Evolutionary conservation across 2,329 filamentous ascomycete species (phyloP), one percentile per base, ranked within the genome.

Genomic region (Ambrosiella xylebori): DNA sequence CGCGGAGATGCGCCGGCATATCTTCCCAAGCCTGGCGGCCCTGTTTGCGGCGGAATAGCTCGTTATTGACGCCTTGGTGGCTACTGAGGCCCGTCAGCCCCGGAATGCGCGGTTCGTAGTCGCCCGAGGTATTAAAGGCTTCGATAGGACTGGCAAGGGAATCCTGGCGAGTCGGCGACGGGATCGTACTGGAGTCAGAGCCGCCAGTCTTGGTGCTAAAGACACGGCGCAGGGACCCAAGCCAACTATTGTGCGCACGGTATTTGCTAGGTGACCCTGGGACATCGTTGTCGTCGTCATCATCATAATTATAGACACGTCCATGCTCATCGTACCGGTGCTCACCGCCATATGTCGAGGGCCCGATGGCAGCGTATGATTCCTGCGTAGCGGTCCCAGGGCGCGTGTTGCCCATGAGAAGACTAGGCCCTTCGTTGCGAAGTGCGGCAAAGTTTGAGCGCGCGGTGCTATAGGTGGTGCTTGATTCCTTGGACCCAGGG

Each of bases 171-270:
- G 65, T 61, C 4, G 65, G 61, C 51, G 66, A 65, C n/a, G 64
- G 64, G 38, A 53, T 15, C 39, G 65, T 11, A 59, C 63, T 27
- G 64, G 64, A 13, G 65, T 65, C 57, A 3, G 59, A 60, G 35
- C 64, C 64, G 27, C 64, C 65, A 7, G 69, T 67, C 52, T 70
- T 67, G 4, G 76, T 76, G 45, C 70, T 75, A 49, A 87, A 79
- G 9, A 83, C 82, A 41, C 83, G 76, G 15, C 79, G 75, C 17
- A 89, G 68, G 53, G 80, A 86, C 19, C 84, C 84, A 9, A 89
- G 71, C 81, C 84, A 87, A 27, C 77, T 77, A n/a, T 76, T 71
- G 3, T 75, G 69, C 47, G 74, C 71, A 65, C 80, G 82, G 11
- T 65, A 70, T 70, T 82, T 76, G 66, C 79, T 79, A 17, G 82